Evolutionary conservation across 73 alveolate genomes (phyloP).

Genomic region (Paramecium primaurelia): DNA sequence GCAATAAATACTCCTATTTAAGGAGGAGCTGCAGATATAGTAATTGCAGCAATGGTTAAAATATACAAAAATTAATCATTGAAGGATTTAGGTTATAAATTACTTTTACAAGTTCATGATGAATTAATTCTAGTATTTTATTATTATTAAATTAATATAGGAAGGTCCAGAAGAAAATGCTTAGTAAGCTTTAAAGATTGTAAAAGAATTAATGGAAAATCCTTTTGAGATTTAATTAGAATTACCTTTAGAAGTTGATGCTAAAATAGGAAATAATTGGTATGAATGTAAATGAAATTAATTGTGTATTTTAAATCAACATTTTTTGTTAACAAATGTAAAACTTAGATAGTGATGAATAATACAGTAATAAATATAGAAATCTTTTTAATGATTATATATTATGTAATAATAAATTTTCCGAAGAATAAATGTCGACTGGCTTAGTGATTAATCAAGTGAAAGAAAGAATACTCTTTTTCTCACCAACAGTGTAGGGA

Average conservation of each 20-base stretch:
- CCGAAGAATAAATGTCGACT: not conserved
- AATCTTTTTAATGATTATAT: not conserved
- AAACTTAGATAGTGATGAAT: not conserved
- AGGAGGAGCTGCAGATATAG: slow-evolving; percentile 99
- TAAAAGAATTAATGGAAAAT: slow-evolving; percentile 71
- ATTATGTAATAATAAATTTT: not conserved
- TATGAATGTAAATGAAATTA: slow-evolving; percentile 79
- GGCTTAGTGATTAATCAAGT: slow-evolving; percentile 44
- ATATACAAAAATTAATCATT: slow-evolving; percentile 43
- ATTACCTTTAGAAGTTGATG: slow-evolving; percentile 84
- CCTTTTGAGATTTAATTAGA: slow-evolving; percentile 73
- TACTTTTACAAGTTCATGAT: slow-evolving; percentile 89
- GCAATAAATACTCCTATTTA: slow-evolving; percentile 91
- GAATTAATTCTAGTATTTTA: slow-evolving; percentile 77
- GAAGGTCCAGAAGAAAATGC: slow-evolving; percentile 91
- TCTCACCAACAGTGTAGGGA: slow-evolving; percentile 59
- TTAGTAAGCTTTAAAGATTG: slow-evolving; percentile 73
- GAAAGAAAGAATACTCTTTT: slow-evolving; percentile 47
- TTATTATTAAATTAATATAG: not conserved
- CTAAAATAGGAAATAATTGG: slow-evolving; percentile 85
- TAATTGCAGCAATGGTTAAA: slow-evolving; percentile 91
- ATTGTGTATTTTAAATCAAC: not conserved
- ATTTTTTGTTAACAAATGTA: not conserved
- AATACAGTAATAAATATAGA: not conserved
- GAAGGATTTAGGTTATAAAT: slow-evolving; percentile 58